A percentile compares a stretch with the other conserved stretches of the same genome.
Conservation (phyloP, 192 early-diverging fungal species). For the Jimgerdemannia flammicorona region DNA sequence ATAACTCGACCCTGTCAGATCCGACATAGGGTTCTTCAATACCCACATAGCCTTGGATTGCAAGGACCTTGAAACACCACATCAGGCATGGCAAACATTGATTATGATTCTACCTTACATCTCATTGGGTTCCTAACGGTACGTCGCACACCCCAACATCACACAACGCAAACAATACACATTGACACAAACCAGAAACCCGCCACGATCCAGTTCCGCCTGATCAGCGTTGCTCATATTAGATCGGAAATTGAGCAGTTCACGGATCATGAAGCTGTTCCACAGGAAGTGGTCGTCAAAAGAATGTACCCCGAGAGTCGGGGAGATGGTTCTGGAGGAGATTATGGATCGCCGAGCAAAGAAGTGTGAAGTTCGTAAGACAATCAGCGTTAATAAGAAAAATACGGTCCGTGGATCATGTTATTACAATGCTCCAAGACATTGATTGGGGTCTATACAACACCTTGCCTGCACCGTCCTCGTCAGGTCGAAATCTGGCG, state of each 20-base stretch:
- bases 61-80: conserved; percentile 42
- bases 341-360: neutral
- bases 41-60: conserved; percentile 79
- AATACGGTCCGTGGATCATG: no score
- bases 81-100: neutral
- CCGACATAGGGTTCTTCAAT: conserved; percentile 31
- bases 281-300: conserved; percentile 83
- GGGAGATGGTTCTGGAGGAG: conserved; percentile 33
- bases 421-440: no score
- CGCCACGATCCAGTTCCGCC: conserved; percentile 64
- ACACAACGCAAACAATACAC: no score
- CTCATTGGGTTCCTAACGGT: conserved; percentile 30
- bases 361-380: no score
- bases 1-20: conserved; percentile 40
- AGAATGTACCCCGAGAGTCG: conserved; percentile 45
- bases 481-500: conserved; percentile 85
- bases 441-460: no score
- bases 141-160: conserved; percentile 3
- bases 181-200: conserved; percentile 56
- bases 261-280: conserved; percentile 84
- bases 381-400: no score
- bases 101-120: neutral
- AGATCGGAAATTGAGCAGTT: conserved; percentile 75
- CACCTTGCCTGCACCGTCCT: conserved; percentile 66
- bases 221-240: conserved; percentile 65